A percentile compares a stretch with the other conserved stretches of the same genome.
Conservation (phyloP, 2,329 filamentous ascomycete species). For the Huntiella savannae region DNA sequence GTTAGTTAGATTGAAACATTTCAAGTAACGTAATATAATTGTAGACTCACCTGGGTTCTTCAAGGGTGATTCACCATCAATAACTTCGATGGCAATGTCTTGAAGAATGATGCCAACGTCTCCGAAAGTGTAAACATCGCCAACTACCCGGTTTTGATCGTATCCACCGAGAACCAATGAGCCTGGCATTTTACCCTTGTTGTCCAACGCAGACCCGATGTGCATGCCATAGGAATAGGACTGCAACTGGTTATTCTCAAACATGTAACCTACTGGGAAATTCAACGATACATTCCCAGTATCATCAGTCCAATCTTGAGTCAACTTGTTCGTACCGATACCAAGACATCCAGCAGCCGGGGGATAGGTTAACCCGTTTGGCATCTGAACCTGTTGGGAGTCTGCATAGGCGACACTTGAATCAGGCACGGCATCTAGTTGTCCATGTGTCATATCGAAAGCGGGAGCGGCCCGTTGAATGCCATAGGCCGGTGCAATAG, state of each 20-base stretch:
- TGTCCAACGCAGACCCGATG: neutral
- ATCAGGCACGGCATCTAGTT: no score
- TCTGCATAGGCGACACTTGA: neutral
- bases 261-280: neutral
- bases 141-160: neutral
- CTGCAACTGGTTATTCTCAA: neutral
- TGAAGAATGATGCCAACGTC: neutral
- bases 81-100: neutral
- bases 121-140: neutral
- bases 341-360: neutral
- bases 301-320: no score
- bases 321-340: neutral
- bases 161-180: neutral
- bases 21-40: no score
- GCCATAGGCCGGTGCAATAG: no score
- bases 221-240: neutral
- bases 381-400: neutral
- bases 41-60: no score
- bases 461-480: no score
- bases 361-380: neutral
- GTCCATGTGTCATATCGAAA: no score
- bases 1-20: no score
- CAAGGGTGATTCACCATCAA: neutral
- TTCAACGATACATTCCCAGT: neutral
- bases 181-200: neutral